phyloP scores from a whole-genome alignment of 2,329 filamentous ascomycete genomes.

The Cladobotryum mycophilum region DNA sequence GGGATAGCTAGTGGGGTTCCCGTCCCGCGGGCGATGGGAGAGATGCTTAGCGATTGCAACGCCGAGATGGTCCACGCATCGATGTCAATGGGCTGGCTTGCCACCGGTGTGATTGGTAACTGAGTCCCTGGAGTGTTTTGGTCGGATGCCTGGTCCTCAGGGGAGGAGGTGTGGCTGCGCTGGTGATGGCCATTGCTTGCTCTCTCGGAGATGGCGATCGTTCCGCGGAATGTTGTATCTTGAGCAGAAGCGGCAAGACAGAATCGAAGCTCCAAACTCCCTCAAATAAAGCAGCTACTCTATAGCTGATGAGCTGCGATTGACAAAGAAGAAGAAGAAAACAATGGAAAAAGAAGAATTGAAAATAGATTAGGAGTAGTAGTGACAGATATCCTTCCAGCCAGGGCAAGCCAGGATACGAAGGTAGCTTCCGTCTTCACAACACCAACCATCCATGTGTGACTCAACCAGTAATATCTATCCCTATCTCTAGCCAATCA shows the following conservation, averaged over 20 bases:
- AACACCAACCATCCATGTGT: constrained; percentile 8
- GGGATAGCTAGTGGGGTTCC: constrained; percentile 66
- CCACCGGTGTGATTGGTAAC: constrained; percentile 17
- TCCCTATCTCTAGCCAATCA: constrained; percentile 23
- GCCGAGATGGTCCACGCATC: constrained; percentile 61
- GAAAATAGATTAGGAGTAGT: no score
- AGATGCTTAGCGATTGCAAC: constrained; percentile 49
- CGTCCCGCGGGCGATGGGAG: constrained; percentile 51
- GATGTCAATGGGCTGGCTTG: constrained; percentile 44
- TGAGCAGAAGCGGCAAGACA: neutral
- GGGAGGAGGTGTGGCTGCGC: constrained; percentile 44
- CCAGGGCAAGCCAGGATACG: no score
- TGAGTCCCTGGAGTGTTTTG: constrained; percentile 9
- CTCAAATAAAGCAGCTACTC: no score
- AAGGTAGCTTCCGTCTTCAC: neutral
- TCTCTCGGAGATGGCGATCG: neutral
- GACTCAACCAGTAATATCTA: neutral
- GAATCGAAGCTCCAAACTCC: neutral
- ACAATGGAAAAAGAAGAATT: no score
- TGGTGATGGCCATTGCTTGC: constrained; percentile 45
- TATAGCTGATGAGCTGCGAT: no score
- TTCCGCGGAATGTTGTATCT: neutral
- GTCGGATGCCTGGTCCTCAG: constrained; percentile 26
- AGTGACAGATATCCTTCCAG: no score
- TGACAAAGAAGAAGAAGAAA: no score